Percentiles rank a stretch among this genome's conserved stretches.
Conservation (phyloP, 768 basidiomycete genomes). For the Trametes punicea region DNA sequence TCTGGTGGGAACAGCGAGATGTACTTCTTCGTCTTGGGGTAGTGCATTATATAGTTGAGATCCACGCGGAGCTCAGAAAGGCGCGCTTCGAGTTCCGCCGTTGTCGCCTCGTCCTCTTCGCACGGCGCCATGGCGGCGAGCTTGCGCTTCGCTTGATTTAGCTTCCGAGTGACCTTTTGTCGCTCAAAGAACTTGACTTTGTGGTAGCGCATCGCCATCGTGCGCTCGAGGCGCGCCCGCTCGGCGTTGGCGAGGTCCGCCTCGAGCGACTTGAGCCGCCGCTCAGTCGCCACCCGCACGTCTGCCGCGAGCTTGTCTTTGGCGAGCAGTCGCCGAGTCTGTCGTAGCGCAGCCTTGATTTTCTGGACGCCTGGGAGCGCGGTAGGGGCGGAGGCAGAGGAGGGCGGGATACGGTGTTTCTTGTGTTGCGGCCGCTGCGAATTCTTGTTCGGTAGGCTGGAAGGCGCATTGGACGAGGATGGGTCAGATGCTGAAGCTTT, state of each 20-base stretch:
- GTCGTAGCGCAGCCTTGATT: constrained; percentile 79
- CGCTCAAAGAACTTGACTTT: constrained; percentile 95
- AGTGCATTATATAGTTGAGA: constrained; percentile 89
- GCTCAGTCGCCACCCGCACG: constrained; percentile 76
- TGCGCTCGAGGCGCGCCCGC: constrained; percentile 60
- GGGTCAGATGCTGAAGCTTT: not conserved
- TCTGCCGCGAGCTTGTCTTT: constrained; percentile 88
- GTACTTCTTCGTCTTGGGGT: constrained; percentile 84
- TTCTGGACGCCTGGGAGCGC: constrained; percentile 73
- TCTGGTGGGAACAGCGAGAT: constrained; percentile 85
- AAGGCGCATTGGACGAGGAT: constrained; percentile 1
- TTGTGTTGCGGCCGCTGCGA: constrained; percentile 16
- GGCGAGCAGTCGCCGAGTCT: constrained; percentile 77
- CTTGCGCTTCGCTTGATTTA: constrained; percentile 63
- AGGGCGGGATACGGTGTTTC: constrained; percentile 10
- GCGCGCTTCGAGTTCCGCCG: constrained; percentile 40
- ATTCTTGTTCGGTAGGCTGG: not conserved
- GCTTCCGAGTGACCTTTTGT: constrained; percentile 78
- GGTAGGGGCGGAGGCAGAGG: not conserved
- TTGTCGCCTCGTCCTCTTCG: constrained; percentile 29
- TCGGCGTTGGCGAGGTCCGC: constrained; percentile 67
- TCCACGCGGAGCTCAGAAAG: constrained; percentile 74
- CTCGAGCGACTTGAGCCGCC: constrained; percentile 72
- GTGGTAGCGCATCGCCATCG: constrained; percentile 77
- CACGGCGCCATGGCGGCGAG: too few species aligned